These are phyloP conservation scores for Porphyrellus sp. DNA, from an alignment of 1,284 basidiomycete species.

Conservation along the genomic window DNA sequence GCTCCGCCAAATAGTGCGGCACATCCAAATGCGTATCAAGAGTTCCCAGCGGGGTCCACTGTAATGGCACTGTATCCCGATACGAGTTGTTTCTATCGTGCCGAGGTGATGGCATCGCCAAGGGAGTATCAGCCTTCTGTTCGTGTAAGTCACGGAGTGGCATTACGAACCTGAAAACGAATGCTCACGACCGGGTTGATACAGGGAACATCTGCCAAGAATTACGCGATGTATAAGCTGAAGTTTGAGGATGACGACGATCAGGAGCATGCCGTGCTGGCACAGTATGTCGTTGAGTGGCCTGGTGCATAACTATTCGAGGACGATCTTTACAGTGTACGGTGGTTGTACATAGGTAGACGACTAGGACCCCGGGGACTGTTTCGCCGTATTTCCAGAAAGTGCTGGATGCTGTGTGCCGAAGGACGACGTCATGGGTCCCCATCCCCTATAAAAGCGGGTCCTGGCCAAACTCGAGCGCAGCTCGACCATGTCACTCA, in stretches of 20 bases:
- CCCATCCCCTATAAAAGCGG: conserved; percentile 16
- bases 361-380: conserved; percentile 17
- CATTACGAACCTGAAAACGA: background rate
- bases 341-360: background rate
- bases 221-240: conserved; percentile 60
- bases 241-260: conserved; percentile 83
- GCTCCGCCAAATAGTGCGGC: conserved; percentile 54
- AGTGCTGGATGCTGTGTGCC: conserved; percentile 12
- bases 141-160: conserved; percentile 42
- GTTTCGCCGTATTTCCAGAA: conserved; percentile 17
- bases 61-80: conserved; percentile 83
- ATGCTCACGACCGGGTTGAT: conserved; percentile 2
- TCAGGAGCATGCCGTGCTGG: conserved; percentile 67
- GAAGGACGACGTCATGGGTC: conserved; percentile 19
- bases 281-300: conserved; percentile 76
- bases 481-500: conserved; percentile 50
- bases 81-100: conserved; percentile 82
- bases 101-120: conserved; percentile 69
- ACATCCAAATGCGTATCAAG: conserved; percentile 66
- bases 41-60: conserved; percentile 64
- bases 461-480: too few species aligned
- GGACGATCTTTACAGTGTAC: background rate
- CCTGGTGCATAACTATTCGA: conserved; percentile 39
- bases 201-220: conserved; percentile 41
- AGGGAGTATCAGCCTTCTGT: conserved; percentile 49